These are phyloP conservation scores for Wallacemonas collosoma DNA, from an alignment of 208 protist species.

Conservation along the genomic window DNA sequence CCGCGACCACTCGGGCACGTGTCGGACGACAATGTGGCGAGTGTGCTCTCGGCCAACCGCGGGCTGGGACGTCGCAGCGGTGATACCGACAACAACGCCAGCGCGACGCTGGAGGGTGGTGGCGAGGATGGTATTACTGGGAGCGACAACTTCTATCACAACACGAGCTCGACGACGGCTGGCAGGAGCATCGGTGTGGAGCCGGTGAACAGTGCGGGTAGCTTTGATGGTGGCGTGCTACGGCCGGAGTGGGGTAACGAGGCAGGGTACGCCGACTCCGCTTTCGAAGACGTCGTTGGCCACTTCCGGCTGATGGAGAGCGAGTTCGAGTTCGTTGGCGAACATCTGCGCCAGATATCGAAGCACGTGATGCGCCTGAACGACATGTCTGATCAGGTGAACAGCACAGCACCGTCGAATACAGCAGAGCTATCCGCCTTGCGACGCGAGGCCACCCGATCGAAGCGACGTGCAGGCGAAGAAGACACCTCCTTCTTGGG, in stretches of 20 bases:
- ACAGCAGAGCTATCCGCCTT: background rate
- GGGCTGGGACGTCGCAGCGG: background rate
- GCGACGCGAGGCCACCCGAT: background rate
- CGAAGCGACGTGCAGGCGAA: background rate
- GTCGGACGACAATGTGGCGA: background rate
- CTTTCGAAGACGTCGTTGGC: slow-evolving; percentile 72
- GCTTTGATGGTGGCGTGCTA: background rate
- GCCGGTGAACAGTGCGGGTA: background rate
- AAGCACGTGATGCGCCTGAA: slow-evolving; percentile 83
- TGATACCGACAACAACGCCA: slow-evolving; percentile 8
- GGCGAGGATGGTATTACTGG: background rate
- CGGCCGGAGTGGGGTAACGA: slow-evolving; percentile 37
- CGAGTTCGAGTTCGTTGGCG: slow-evolving; percentile 72
- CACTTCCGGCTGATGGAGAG: slow-evolving; percentile 78
- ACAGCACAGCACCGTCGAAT: slow-evolving; percentile 25
- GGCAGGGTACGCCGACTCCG: slow-evolving; percentile 59
- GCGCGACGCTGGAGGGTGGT: slow-evolving; percentile 3
- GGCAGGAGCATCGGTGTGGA: background rate
- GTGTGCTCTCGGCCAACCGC: background rate
- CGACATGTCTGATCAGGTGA: slow-evolving; percentile 77
- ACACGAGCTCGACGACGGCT: background rate
- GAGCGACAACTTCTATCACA: background rate
- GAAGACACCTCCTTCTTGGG: background rate
- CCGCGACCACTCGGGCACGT: slow-evolving; percentile 4
- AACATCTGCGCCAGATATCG: slow-evolving; percentile 79